Percentiles rank a stretch among this genome's conserved stretches.
Conservation (phyloP, 805 yeast genomes). For the Ogataea philodendri region DNA sequence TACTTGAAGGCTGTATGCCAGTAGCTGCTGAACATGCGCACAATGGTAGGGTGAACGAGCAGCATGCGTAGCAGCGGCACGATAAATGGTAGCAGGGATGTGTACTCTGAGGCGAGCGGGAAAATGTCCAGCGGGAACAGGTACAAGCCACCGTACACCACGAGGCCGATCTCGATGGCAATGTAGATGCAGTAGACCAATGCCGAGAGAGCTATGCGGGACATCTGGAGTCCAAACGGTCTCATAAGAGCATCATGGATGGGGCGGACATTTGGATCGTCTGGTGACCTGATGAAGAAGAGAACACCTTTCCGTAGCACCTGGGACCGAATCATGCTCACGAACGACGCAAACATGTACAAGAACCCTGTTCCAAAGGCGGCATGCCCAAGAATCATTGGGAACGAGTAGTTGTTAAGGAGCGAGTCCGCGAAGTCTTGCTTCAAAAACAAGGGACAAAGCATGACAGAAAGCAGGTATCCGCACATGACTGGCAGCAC, state of each 20-base stretch:
- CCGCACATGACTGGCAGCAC: conserved; percentile 90
- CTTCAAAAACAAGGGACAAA: conserved; percentile 52
- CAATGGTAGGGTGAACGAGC: neutral
- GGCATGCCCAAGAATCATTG: too few species aligned
- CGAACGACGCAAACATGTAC: conserved; percentile 82
- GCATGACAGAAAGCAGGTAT: conserved; percentile 62
- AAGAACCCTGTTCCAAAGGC: conserved; percentile 76
- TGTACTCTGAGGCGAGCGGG: conserved; percentile 21
- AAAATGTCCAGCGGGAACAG: conserved; percentile 30
- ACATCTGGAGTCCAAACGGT: conserved; percentile 68
- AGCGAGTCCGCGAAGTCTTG: conserved; percentile 12
- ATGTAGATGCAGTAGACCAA: conserved; percentile 74
- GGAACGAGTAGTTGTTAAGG: conserved; percentile 3
- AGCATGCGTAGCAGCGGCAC: neutral
- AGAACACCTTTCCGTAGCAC: conserved; percentile 86
- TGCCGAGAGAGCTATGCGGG: conserved; percentile 70
- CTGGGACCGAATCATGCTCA: conserved; percentile 72
- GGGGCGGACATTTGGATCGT: conserved; percentile 84
- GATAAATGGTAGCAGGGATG: neutral
- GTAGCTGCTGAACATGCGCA: conserved; percentile 11
- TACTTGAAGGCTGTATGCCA: conserved; percentile 63
- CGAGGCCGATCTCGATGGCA: conserved; percentile 67
- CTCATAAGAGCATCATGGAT: conserved; percentile 83
- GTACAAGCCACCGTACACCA: conserved; percentile 49
- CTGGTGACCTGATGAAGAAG: conserved; percentile 90